phyloP scores from a whole-genome alignment of 2,329 filamentous ascomycete species.

The Sphaerulina vaccinii region DNA sequence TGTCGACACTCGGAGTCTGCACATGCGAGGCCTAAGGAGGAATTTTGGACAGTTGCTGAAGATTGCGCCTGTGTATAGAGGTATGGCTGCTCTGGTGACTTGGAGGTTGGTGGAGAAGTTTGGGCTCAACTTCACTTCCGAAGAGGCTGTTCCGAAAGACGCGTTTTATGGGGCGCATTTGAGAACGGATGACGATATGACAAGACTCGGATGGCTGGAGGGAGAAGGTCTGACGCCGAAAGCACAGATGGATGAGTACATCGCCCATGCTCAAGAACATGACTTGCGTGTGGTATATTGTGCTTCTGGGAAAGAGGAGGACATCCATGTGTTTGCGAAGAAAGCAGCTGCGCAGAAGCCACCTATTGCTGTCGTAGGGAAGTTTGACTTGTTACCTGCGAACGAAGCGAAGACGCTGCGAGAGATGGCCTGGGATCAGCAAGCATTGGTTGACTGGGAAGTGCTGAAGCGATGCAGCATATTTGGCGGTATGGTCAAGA shows the following conservation, averaged over 20 bases:
- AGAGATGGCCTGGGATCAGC: constrained; percentile 50
- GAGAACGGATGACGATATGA: constrained; percentile 40
- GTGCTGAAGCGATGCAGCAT: constrained; percentile 47
- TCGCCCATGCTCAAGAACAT: constrained; percentile 36
- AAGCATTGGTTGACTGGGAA: constrained; percentile 53
- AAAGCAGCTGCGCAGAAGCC: constrained; percentile 39
- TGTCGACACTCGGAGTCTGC: constrained; percentile 33
- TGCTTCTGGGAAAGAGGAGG: constrained; percentile 43
- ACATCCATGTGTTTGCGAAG: constrained; percentile 40
- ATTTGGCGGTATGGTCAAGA: constrained; percentile 48
- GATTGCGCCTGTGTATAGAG: constrained; percentile 26
- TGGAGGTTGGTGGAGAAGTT: constrained; percentile 34
- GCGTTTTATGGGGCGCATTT: constrained; percentile 44
- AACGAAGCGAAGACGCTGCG: constrained; percentile 39
- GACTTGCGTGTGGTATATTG: constrained; percentile 43
- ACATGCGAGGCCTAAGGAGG: constrained; percentile 21
- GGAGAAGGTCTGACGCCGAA: constrained; percentile 35
- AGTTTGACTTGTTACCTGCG: constrained; percentile 44
- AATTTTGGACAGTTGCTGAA: constrained; percentile 34
- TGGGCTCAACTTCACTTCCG: constrained; percentile 32
- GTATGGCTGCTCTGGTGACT: constrained; percentile 38
- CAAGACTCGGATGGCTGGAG: constrained; percentile 34
- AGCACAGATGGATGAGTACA: constrained; percentile 41
- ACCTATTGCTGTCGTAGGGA: constrained; percentile 44
- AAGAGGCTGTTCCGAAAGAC: constrained; percentile 27